Conservation (phyloP, 1,284 basidiomycete species). For the Puccinia triticina region DNA sequence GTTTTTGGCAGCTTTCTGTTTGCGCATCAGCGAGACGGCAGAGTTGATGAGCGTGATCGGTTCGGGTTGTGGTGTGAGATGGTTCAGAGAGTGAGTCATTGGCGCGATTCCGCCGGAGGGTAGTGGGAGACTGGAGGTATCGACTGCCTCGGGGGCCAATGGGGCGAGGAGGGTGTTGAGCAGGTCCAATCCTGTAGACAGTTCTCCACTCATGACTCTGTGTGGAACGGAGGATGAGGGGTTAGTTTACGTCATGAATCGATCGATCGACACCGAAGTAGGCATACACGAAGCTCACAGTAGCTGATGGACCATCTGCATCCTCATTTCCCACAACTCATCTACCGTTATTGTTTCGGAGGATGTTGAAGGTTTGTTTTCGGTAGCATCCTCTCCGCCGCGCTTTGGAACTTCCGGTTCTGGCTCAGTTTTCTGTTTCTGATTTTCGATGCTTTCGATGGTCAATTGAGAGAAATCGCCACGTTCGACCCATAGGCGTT, state of each 20-base stretch:
- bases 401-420: neutral
- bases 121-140: conserved; percentile 40
- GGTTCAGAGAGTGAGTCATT: conserved; percentile 21
- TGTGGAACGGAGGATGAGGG: neutral
- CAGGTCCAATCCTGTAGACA: conserved; percentile 49
- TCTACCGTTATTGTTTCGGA: conserved; percentile 35
- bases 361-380: neutral
- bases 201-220: conserved; percentile 42
- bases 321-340: conserved; percentile 49
- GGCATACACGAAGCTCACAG: neutral
- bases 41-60: conserved; percentile 39
- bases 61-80: conserved; percentile 41
- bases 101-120: conserved; percentile 43
- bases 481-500: conserved; percentile 45
- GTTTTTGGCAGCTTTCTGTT: conserved; percentile 37
- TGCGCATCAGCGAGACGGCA: conserved; percentile 38
- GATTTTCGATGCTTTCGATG: conserved; percentile 42
- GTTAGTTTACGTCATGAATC: neutral
- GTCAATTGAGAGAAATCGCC: conserved; percentile 50
- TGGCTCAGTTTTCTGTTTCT: neutral
- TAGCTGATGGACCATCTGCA: conserved; percentile 47
- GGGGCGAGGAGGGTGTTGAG: conserved; percentile 44
- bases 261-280: neutral
- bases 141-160: conserved; percentile 45
- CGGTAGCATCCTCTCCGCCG: neutral